A percentile compares a stretch with the other conserved stretches of the same genome.
Evolutionary conservation across 2,329 filamentous ascomycete genomes (phyloP).

Genomic region (Stagonosporopsis cucurbitacearum): DNA sequence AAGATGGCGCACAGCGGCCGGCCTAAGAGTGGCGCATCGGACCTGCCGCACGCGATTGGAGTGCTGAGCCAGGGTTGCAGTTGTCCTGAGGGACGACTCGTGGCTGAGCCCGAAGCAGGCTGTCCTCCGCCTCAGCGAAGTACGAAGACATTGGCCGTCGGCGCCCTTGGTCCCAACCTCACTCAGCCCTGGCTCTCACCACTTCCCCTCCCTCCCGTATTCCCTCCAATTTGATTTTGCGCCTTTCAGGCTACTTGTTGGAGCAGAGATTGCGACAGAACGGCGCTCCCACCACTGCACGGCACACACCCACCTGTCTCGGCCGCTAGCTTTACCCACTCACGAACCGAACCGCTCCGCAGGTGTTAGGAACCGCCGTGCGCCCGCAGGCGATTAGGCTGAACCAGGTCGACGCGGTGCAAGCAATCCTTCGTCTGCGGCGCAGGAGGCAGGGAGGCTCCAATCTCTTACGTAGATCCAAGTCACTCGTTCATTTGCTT

Average conservation of each 20-base stretch:
- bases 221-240: slow-evolving; percentile 2
- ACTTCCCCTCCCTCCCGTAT: slow-evolving; percentile 1
- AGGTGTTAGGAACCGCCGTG: slow-evolving; percentile 17
- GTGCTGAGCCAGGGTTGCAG: slow-evolving; percentile 12
- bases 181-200: slow-evolving; percentile 19
- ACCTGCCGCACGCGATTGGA: slow-evolving; percentile 10
- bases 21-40: slow-evolving; percentile 15
- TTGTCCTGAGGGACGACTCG: slow-evolving; percentile 9
- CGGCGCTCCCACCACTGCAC: slow-evolving; percentile 4
- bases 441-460: background rate
- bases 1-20: slow-evolving; percentile 4
- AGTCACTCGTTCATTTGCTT: slow-evolving; percentile 12
- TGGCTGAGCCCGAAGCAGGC: slow-evolving; percentile 21
- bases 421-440: slow-evolving; percentile 14
- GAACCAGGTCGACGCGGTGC: slow-evolving; percentile 14
- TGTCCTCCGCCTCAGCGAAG: slow-evolving; percentile 21
- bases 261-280: slow-evolving; percentile 2
- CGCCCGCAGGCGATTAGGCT: slow-evolving; percentile 14
- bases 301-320: slow-evolving; percentile 13
- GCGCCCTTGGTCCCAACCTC: slow-evolving; percentile 17
- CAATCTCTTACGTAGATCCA: background rate
- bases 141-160: slow-evolving; percentile 19
- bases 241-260: background rate
- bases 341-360: slow-evolving; percentile 19
- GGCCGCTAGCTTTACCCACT: slow-evolving; percentile 21